phyloP scores from a whole-genome alignment of 2,329 filamentous ascomycete species.

The Fusarium sp. region DNA sequence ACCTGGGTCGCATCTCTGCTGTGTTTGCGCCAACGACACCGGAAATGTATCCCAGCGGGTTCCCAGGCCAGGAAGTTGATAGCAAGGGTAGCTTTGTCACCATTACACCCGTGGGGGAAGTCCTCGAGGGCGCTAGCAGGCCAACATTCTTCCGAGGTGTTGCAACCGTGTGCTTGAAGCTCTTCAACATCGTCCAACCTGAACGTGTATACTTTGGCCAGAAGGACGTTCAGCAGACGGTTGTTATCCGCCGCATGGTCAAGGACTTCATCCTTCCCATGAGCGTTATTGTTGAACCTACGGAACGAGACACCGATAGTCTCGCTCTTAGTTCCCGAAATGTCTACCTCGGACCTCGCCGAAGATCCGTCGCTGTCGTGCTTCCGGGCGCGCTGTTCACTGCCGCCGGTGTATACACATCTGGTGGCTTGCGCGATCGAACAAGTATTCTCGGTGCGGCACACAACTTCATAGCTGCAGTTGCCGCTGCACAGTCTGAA shows the following conservation, averaged over 20 bases:
- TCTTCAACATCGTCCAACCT: constrained; percentile 67
- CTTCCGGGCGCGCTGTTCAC: constrained; percentile 78
- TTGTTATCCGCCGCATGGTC: constrained; percentile 89
- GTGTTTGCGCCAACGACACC: constrained; percentile 88
- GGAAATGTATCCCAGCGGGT: constrained; percentile 91
- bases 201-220: constrained; percentile 92
- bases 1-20: constrained; percentile 80
- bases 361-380: constrained; percentile 80
- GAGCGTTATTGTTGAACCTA: constrained; percentile 80
- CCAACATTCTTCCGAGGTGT: constrained; percentile 98
- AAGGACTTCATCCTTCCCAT: constrained; percentile 87
- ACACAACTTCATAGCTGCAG: constrained; percentile 68
- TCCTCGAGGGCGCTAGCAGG: constrained; percentile 86
- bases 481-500: constrained; percentile 73
- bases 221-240: constrained; percentile 97
- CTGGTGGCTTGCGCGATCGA: constrained; percentile 66
- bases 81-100: constrained; percentile 91
- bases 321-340: constrained; percentile 94
- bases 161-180: constrained; percentile 94
- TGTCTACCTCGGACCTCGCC: constrained; percentile 86
- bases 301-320: constrained; percentile 83
- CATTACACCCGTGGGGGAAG: constrained; percentile 85
- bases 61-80: constrained; percentile 77
- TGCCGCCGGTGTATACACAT: constrained; percentile 77
- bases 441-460: constrained; percentile 81